phyloP scores from a whole-genome alignment of 2,329 filamentous ascomycete species.

The Keithomyces neogunnii region DNA sequence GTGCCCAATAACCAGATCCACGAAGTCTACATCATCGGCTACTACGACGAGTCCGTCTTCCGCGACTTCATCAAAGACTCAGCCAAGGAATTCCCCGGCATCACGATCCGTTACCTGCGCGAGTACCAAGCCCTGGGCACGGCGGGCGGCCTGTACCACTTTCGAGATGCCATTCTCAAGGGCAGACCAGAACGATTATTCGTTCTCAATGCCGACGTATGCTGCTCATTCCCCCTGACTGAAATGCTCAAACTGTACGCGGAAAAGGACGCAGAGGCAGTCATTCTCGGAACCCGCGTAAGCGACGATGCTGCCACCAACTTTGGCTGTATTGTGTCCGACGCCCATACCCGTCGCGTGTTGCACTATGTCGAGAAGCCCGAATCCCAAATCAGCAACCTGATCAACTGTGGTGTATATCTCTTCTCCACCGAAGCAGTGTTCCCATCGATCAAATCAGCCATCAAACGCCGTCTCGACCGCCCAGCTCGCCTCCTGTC shows the following conservation, averaged over 20 bases:
- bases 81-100: slow-evolving; percentile 72
- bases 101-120: slow-evolving; percentile 84
- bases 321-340: slow-evolving; percentile 96
- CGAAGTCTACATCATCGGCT: slow-evolving; percentile 96
- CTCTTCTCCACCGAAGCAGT: slow-evolving; percentile 93
- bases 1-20: slow-evolving; percentile 73
- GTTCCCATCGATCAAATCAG: slow-evolving; percentile 88
- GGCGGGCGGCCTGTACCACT: slow-evolving; percentile 94
- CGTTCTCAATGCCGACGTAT: slow-evolving; percentile 95
- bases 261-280: slow-evolving; percentile 91
- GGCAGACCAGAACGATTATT: slow-evolving; percentile 91
- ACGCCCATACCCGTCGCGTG: slow-evolving; percentile 87
- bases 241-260: slow-evolving; percentile 94
- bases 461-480: slow-evolving; percentile 92
- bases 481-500: slow-evolving; percentile 74
- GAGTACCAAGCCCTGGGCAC: slow-evolving; percentile 97
- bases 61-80: slow-evolving; percentile 96
- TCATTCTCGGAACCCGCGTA: slow-evolving; percentile 89
- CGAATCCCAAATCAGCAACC: slow-evolving; percentile 91
- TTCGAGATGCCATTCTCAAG: slow-evolving; percentile 97
- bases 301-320: slow-evolving; percentile 86
- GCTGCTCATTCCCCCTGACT: slow-evolving; percentile 92
- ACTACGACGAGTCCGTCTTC: slow-evolving; percentile 97
- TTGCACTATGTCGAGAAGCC: slow-evolving; percentile 99
- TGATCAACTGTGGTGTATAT: slow-evolving; percentile 99